Evolutionary conservation across 805 yeast species (phyloP).

Genomic region (Lipomyces sp.): DNA sequence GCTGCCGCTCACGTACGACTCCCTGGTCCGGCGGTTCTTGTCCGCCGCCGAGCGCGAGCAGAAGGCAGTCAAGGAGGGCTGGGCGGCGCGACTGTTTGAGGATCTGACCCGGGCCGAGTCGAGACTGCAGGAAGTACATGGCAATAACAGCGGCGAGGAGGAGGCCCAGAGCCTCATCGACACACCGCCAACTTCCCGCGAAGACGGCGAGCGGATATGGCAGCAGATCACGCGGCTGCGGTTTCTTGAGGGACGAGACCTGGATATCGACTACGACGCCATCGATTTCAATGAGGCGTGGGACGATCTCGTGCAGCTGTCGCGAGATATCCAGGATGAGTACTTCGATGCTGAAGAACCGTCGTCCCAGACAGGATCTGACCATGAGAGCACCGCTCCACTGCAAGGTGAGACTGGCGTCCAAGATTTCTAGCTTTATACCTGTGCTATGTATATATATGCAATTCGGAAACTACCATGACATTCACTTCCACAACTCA

Average conservation of each 20-base stretch:
- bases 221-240: conserved; percentile 18
- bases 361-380: neutral
- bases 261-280: conserved; percentile 22
- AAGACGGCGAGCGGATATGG: conserved; percentile 21
- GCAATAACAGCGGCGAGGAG: neutral
- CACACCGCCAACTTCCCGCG: conserved; percentile 5
- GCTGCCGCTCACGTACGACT: conserved; percentile 12
- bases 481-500: conserved; percentile 35
- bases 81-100: conserved; percentile 27
- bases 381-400: neutral
- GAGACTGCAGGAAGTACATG: conserved; percentile 4
- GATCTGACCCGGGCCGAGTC: conserved; percentile 25
- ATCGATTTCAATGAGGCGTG: conserved; percentile 21
- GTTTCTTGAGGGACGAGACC: conserved; percentile 20
- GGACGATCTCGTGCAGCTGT: conserved; percentile 22
- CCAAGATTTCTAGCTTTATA: conserved; percentile 17
- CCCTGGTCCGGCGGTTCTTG: conserved; percentile 16
- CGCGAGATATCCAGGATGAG: conserved; percentile 18
- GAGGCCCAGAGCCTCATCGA: neutral
- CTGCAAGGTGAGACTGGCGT: conserved; percentile 23
- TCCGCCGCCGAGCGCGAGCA: conserved; percentile 16
- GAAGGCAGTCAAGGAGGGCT: conserved; percentile 13
- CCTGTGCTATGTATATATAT: too few relatives aligned
- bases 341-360: conserved; percentile 26
- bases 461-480: neutral